Evolutionary conservation across 805 yeast genomes (phyloP).

Genomic region (Starmerella geochares): DNA sequence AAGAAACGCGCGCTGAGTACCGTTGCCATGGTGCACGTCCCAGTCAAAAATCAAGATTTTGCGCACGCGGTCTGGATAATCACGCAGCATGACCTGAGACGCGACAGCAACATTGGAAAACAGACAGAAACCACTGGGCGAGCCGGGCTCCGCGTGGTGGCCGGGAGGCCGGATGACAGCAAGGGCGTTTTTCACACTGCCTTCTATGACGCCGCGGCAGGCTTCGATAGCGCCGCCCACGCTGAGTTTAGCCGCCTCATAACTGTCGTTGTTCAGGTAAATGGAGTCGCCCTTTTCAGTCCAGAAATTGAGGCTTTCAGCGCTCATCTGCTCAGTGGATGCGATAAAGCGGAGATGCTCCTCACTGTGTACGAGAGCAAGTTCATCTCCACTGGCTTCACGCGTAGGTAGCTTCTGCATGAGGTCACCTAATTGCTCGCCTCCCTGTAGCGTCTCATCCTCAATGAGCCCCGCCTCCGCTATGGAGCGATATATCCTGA

Average conservation of each 20-base stretch:
- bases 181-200: constrained; percentile 76
- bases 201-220: constrained; percentile 88
- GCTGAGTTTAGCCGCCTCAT: constrained; percentile 73
- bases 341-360: constrained; percentile 68
- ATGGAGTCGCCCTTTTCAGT: constrained; percentile 92
- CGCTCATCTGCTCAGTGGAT: constrained; percentile 64
- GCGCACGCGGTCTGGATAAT: constrained; percentile 81
- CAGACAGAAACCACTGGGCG: constrained; percentile 94
- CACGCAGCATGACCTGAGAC: constrained; percentile 68
- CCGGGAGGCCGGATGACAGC: constrained; percentile 99
- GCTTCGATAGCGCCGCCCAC: constrained; percentile 98
- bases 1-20: constrained; percentile 86
- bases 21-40: constrained; percentile 99
- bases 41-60: constrained; percentile 80
- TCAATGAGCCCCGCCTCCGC: constrained; percentile 87
- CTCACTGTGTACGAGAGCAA: constrained; percentile 71
- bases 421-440: constrained; percentile 67
- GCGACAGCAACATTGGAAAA: constrained; percentile 97
- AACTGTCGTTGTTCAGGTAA: constrained; percentile 85
- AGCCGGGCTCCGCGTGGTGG: constrained; percentile 96
- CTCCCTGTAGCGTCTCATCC: constrained; percentile 64
- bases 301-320: constrained; percentile 64
- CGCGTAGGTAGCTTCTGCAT: constrained; percentile 86
- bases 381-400: constrained; percentile 80
- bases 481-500: constrained; percentile 80